These are phyloP conservation scores for Tetrapyrgos nigripes DNA, from an alignment of 1,284 basidiomycete genomes.

Conservation along the genomic window DNA sequence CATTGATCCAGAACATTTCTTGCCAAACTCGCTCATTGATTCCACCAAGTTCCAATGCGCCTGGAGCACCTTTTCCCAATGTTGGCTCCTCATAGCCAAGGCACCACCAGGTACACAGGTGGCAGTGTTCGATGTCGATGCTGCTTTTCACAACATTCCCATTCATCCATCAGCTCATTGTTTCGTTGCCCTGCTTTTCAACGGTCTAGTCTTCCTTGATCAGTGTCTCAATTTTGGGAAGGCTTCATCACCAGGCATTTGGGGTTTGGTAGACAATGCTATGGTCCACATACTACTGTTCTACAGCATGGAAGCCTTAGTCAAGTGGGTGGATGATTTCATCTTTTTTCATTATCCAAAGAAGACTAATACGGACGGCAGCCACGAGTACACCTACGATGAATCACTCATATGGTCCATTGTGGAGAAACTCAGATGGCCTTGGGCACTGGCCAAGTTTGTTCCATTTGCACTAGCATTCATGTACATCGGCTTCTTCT, in stretches of 20 bases:
- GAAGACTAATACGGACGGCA: background rate
- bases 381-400: constrained; percentile 14
- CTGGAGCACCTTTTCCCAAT: too few relatives aligned
- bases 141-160: constrained; percentile 34
- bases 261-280: constrained; percentile 38
- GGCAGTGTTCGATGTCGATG: constrained; percentile 34
- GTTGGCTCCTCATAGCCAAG: background rate
- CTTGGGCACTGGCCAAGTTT: too few relatives aligned
- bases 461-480: too few relatives aligned
- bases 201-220: constrained; percentile 28
- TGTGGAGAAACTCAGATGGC: too few relatives aligned
- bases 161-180: constrained; percentile 26
- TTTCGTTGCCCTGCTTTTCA: constrained; percentile 27
- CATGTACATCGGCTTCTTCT: too few relatives aligned
- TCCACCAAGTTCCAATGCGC: constrained; percentile 16
- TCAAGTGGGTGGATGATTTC: constrained; percentile 47
- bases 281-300: constrained; percentile 20
- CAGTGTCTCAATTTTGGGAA: constrained; percentile 36
- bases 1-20: background rate
- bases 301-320: constrained; percentile 22
- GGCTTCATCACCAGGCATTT: constrained; percentile 33
- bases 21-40: constrained; percentile 8
- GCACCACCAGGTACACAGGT: constrained; percentile 28
- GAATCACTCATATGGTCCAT: constrained; percentile 22
- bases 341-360: constrained; percentile 26